Evolutionary conservation across 768 basidiomycete genomes (phyloP).

Genomic region (Suillus plorans): DNA sequence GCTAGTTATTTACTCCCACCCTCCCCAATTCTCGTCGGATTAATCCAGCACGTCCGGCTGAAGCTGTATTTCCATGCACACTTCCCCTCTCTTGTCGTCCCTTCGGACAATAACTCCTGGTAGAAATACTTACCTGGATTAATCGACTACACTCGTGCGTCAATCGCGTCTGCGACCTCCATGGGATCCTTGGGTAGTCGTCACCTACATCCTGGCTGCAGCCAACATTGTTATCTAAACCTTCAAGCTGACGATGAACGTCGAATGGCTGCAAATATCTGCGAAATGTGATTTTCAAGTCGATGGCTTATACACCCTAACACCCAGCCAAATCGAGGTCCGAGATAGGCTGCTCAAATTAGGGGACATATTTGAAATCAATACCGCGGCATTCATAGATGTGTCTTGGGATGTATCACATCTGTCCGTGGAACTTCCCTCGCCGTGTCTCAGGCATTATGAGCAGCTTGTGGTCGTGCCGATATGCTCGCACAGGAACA

Average conservation of each 20-base stretch:
- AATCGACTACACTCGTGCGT: slow-evolving; percentile 32
- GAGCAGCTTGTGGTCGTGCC: slow-evolving; percentile 24
- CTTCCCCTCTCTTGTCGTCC: slow-evolving; percentile 35
- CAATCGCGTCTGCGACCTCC: slow-evolving; percentile 31
- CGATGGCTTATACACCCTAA: slow-evolving; percentile 15
- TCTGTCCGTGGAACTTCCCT: too few relatives aligned
- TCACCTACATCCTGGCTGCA: slow-evolving; percentile 27
- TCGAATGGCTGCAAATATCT: slow-evolving; percentile 35
- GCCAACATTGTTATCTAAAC: not conserved
- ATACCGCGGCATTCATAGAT: too few relatives aligned
- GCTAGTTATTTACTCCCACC: slow-evolving; percentile 46
- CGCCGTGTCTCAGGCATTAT: not conserved
- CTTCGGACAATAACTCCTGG: slow-evolving; percentile 24
- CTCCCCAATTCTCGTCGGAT: slow-evolving; percentile 44
- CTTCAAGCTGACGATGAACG: slow-evolving; percentile 7
- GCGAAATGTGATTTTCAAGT: slow-evolving; percentile 29
- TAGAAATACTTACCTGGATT: slow-evolving; percentile 29
- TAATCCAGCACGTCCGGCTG: slow-evolving; percentile 38
- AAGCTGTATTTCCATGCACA: slow-evolving; percentile 16
- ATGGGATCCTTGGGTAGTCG: slow-evolving; percentile 34
- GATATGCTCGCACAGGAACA: slow-evolving; percentile 19
- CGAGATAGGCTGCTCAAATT: too few relatives aligned
- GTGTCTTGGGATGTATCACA: too few relatives aligned
- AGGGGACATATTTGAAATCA: too few relatives aligned
- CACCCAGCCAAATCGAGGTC: too few relatives aligned